A percentile compares a stretch with the other conserved stretches of the same genome.
These are phyloP conservation scores for Rubia peregrina DNA, from an alignment of 305 asterid genomes.

Conservation along the genomic window DNA sequence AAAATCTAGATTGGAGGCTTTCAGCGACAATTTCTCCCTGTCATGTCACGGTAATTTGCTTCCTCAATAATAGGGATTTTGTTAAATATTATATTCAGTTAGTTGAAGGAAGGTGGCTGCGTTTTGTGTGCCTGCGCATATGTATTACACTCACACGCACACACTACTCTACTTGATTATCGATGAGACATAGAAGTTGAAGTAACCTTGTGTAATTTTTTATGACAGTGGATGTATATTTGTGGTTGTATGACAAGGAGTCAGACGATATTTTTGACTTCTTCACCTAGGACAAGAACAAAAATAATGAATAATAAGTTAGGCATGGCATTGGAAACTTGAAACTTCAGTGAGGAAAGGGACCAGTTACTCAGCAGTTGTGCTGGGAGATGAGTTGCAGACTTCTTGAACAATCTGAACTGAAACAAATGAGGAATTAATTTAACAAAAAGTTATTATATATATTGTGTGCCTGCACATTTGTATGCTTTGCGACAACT, in stretches of 20 bases:
- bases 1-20: constrained; percentile 93
- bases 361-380: too few species aligned
- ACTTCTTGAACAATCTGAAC: neutral
- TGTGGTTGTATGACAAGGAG: neutral
- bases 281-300: neutral
- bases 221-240: neutral
- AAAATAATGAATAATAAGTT: too few species aligned
- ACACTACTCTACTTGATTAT: neutral
- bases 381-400: neutral
- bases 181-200: neutral
- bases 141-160: too few species aligned
- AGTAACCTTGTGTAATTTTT: neutral
- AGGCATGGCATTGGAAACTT: neutral
- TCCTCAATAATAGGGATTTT: neutral
- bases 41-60: constrained; percentile 70
- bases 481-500: neutral
- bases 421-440: neutral
- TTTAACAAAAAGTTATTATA: too few species aligned
- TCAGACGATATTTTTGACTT: neutral
- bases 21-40: constrained; percentile 95
- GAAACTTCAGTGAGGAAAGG: neutral
- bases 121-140: too few species aligned
- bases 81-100: neutral
- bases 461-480: neutral
- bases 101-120: neutral